These are phyloP conservation scores for Podila clonocystis DNA, from an alignment of 192 early-diverging fungal species.

Conservation along the genomic window DNA sequence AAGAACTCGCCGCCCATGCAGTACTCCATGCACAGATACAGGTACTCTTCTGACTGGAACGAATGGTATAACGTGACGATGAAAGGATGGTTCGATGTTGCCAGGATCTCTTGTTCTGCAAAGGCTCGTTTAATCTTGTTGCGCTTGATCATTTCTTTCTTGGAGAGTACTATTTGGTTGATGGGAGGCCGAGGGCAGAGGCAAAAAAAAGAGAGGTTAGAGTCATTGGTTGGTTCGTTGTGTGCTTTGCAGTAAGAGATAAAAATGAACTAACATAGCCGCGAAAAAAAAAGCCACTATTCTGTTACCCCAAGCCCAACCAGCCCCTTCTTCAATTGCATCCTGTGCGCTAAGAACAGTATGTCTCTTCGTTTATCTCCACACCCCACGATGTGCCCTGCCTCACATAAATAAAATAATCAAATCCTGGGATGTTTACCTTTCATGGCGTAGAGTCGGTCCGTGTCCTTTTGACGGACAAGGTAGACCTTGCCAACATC, in stretches of 20 bases:
- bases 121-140: slow-evolving; percentile 98
- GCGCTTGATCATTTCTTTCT: slow-evolving; percentile 97
- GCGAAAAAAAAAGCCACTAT: too few species aligned
- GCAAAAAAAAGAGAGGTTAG: slow-evolving; percentile 5
- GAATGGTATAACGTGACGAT: slow-evolving; percentile 92
- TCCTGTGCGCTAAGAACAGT: too few species aligned
- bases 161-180: slow-evolving; percentile 67
- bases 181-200: background rate
- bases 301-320: too few species aligned
- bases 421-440: slow-evolving; percentile 49
- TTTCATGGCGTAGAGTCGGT: slow-evolving; percentile 97
- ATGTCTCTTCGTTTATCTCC: too few species aligned
- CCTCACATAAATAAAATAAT: background rate
- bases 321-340: too few species aligned
- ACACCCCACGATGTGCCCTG: too few species aligned
- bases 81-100: slow-evolving; percentile 90
- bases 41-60: slow-evolving; percentile 86
- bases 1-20: slow-evolving; percentile 93
- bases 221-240: background rate
- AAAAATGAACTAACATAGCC: background rate
- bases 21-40: slow-evolving; percentile 92
- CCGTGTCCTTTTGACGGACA: slow-evolving; percentile 85
- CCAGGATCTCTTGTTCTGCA: slow-evolving; percentile 87
- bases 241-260: background rate
- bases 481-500: slow-evolving; percentile 98